Evolutionary conservation across 495 filamentous ascomycete genomes (phyloP).

Genomic region (Aspergillus mulundensis): DNA sequence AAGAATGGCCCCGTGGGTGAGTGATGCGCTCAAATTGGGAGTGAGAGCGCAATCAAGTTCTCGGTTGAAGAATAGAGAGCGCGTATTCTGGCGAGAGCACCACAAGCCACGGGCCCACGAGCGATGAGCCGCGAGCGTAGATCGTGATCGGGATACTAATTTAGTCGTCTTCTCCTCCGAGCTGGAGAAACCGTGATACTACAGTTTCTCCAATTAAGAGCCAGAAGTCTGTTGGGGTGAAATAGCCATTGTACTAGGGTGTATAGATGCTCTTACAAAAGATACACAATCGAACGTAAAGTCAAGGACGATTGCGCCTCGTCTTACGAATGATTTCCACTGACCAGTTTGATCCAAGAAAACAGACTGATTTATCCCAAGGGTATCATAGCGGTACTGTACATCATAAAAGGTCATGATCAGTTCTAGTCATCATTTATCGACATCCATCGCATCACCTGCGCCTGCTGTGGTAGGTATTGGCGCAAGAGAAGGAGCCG

Average conservation of each 20-base stretch:
- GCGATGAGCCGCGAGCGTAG: not conserved
- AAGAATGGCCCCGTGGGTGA: no score
- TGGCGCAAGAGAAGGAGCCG: not conserved
- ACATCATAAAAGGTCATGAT: conserved; percentile 8
- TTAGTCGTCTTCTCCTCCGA: not conserved
- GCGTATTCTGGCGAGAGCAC: no score
- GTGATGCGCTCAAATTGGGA: no score
- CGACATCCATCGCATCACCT: conserved; percentile 25
- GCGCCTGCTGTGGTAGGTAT: conserved; percentile 5
- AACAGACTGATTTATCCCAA: conserved; percentile 1
- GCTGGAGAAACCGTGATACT: no score
- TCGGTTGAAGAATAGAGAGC: no score
- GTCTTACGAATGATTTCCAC: not conserved
- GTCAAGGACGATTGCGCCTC: not conserved
- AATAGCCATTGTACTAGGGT: no score
- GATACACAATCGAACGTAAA: not conserved
- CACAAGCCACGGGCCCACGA: not conserved
- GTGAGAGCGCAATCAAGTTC: no score
- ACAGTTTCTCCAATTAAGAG: not conserved
- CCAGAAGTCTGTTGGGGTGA: not conserved
- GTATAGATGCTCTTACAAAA: no score
- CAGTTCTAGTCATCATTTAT: conserved; percentile 7
- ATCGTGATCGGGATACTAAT: not conserved
- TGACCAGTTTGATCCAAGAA: not conserved
- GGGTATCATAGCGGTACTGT: conserved; percentile 16